phyloP scores from a whole-genome alignment of 1,284 basidiomycete species.

The Sutorius eximius region DNA sequence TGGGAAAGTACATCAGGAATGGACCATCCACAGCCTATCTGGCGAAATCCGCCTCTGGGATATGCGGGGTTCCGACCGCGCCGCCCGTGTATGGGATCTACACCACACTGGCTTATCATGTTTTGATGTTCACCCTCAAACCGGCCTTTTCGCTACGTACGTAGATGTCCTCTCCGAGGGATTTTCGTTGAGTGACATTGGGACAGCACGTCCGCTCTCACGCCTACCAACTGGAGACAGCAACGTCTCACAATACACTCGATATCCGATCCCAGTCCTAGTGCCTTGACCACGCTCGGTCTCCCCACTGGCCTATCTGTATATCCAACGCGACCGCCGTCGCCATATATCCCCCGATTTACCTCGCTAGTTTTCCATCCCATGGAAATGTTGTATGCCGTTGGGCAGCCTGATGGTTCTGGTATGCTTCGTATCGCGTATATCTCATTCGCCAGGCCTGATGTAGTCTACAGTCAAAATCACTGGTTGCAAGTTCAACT shows the following conservation, averaged over 20 bases:
- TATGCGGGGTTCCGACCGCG: constrained; percentile 65
- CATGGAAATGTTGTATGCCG: constrained; percentile 74
- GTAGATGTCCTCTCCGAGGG: constrained; percentile 33
- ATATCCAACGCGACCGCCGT: constrained; percentile 54
- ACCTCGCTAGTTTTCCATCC: constrained; percentile 76
- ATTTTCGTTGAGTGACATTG: constrained; percentile 1
- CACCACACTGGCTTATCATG: constrained; percentile 76
- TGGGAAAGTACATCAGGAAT: not conserved
- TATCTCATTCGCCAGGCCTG: constrained; percentile 3
- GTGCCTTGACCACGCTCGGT: constrained; percentile 49
- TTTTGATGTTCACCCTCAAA: constrained; percentile 86
- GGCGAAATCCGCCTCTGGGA: constrained; percentile 96
- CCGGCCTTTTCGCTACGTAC: constrained; percentile 86
- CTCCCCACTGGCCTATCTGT: constrained; percentile 54
- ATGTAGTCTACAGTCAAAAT: constrained; percentile 40
- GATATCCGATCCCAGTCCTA: constrained; percentile 37
- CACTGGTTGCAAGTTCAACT: constrained; percentile 44
- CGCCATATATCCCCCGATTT: constrained; percentile 59
- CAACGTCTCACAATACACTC: constrained; percentile 65
- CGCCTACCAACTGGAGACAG: constrained; percentile 56
- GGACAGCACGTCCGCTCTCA: constrained; percentile 62
- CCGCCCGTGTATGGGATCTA: constrained; percentile 66
- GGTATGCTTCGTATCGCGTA: constrained; percentile 44
- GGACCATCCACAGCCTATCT: constrained; percentile 60
- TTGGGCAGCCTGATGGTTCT: constrained; percentile 71